Percentiles rank a stretch among this genome's conserved stretches.
Conservation (phyloP, 495 filamentous ascomycete genomes). For the Podospora pseudoanserina region DNA sequence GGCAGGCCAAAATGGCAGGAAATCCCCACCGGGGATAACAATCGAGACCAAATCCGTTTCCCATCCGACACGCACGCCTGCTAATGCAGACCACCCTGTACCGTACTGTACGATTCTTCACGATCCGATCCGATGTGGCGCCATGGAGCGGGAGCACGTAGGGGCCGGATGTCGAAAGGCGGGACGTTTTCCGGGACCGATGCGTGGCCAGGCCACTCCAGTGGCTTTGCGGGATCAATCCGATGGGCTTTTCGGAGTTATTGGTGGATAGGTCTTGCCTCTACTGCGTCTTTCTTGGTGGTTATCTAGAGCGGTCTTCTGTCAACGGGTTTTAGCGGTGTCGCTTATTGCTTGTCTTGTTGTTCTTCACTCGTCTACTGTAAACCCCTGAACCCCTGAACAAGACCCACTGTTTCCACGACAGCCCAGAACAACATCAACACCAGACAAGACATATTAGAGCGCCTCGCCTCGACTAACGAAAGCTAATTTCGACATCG, state of each 20-base stretch:
- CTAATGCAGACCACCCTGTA: not conserved
- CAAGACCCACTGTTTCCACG: not conserved
- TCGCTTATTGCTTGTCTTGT: not conserved
- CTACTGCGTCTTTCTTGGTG: not conserved
- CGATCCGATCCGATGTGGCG: slow-evolving; percentile 7
- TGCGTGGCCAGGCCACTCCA: not conserved
- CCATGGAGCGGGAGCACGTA: not conserved
- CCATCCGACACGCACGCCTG: not conserved
- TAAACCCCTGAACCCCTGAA: slow-evolving; percentile 3
- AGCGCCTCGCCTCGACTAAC: not conserved
- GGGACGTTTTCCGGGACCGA: not conserved
- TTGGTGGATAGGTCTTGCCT: not conserved
- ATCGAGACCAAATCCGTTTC: not conserved
- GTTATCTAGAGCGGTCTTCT: not conserved
- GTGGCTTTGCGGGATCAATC: not conserved
- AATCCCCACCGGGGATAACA: not conserved
- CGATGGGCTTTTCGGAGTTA: not conserved
- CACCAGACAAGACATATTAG: not conserved
- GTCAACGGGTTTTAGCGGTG: slow-evolving; percentile 2
- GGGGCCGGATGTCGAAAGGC: not conserved
- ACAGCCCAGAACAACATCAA: not conserved
- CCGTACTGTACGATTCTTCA: slow-evolving; percentile 1
- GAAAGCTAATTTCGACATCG: not conserved
- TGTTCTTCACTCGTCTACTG: not conserved
- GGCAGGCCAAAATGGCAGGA: not conserved